Percentiles rank a stretch among this genome's conserved stretches.
These are phyloP conservation scores for grape (Vitis vinifera) DNA, from an alignment of 164 flowering plant species.

Conservation along the genomic window DNA sequence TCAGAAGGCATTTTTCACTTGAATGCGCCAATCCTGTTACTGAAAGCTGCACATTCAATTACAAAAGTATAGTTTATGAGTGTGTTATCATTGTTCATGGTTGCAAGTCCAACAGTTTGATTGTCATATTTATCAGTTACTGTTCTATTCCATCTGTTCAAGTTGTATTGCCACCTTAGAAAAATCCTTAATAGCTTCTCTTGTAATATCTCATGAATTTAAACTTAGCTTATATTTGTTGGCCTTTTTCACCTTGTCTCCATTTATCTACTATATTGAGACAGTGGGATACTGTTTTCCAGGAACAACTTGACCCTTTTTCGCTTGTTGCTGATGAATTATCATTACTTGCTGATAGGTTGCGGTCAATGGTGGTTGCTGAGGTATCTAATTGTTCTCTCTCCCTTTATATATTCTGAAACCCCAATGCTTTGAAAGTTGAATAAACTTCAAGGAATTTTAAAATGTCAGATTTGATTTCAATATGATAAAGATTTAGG, in stretches of 20 bases:
- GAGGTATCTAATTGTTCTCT: constrained; percentile 52
- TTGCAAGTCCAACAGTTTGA: no score
- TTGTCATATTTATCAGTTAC: no score
- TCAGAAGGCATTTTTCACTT: no score
- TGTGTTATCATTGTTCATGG: no score
- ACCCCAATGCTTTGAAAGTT: neutral
- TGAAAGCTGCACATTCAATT: no score
- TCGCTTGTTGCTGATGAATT: constrained; percentile 97
- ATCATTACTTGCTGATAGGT: constrained; percentile 63
- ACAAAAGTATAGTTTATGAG: no score
- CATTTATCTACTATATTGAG: constrained; percentile 1
- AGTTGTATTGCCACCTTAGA: no score
- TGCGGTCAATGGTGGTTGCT: constrained; percentile 82
- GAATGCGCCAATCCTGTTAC: no score
- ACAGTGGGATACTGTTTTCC: constrained; percentile 13
- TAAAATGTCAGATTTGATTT: neutral
- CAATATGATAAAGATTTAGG: neutral
- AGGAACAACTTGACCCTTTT: constrained; percentile 89
- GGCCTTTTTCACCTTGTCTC: neutral
- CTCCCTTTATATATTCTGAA: neutral
- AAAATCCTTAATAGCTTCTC: neutral
- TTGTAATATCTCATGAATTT: neutral
- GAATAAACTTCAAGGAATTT: no score
- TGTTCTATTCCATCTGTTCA: no score
- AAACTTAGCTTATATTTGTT: neutral